phyloP scores from a whole-genome alignment of 192 early-diverging fungal genomes.

The Endogone sp. region DNA sequence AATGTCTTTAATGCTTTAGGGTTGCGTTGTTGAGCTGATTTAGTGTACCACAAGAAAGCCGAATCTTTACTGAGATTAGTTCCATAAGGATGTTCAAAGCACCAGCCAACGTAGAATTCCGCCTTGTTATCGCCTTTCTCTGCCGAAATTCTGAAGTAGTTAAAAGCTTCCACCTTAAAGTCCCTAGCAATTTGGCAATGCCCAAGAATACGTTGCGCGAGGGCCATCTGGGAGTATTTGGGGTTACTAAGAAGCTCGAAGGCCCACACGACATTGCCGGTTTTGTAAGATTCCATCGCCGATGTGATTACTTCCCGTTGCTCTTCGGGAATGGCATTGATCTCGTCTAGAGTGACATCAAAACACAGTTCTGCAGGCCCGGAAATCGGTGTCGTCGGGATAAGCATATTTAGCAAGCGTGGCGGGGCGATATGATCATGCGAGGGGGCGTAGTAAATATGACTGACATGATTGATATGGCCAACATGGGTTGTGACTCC shows the following conservation, averaged over 20 bases:
- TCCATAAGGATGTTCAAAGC: not conserved
- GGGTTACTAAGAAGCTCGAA: not conserved
- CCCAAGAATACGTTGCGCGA: not conserved
- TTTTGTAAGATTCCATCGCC: not conserved
- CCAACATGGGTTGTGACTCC: not conserved
- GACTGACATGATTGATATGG: not conserved
- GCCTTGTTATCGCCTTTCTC: not conserved
- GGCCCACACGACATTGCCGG: not conserved
- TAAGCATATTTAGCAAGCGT: not conserved
- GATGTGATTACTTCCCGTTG: not conserved
- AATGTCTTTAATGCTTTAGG: not conserved
- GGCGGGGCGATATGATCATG: not conserved
- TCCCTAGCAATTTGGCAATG: not conserved
- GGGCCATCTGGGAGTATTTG: not conserved
- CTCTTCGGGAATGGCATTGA: not conserved
- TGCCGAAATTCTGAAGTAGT: not conserved
- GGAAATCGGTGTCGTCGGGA: not conserved
- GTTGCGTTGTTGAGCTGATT: not conserved
- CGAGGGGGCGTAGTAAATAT: no score
- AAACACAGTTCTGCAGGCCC: not conserved
- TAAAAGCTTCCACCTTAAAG: not conserved
- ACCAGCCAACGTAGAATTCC: not conserved
- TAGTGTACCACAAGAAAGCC: not conserved
- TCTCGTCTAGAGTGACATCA: not conserved
- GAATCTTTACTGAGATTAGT: not conserved